A percentile compares a stretch with the other conserved stretches of the same genome.
phyloP scores from a whole-genome alignment of 345 rosid species.

The Boechera divaricarpa region DNA sequence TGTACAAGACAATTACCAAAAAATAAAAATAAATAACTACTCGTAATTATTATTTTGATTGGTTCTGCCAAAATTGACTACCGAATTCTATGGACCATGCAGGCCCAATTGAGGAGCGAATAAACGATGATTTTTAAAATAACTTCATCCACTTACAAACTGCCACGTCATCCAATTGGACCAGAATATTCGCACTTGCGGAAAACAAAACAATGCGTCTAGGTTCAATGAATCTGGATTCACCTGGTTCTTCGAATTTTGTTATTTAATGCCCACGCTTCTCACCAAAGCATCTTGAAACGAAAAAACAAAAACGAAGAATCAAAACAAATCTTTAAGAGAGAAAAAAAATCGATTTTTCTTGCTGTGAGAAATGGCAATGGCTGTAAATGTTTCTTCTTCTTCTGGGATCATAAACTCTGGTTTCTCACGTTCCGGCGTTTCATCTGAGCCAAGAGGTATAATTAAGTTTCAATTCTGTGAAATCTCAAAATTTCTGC shows the following conservation, averaged over 20 bases:
- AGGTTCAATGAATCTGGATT: constrained; percentile 50
- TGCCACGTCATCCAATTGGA: constrained; percentile 26
- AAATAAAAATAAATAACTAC: too few relatives aligned
- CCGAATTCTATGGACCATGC: not conserved
- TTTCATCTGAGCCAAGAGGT: constrained; percentile 56
- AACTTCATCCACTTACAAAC: constrained; percentile 11
- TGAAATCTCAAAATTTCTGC: not conserved
- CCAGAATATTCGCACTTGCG: constrained; percentile 19
- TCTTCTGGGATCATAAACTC: constrained; percentile 42
- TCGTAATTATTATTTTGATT: too few relatives aligned
- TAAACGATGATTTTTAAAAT: constrained; percentile 1
- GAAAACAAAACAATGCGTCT: constrained; percentile 25
- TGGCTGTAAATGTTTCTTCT: constrained; percentile 47
- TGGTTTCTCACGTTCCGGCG: constrained; percentile 39
- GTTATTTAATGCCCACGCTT: constrained; percentile 26
- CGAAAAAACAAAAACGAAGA: not conserved
- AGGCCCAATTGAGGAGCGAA: constrained; percentile 7
- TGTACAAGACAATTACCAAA: too few relatives aligned
- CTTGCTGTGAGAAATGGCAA: constrained; percentile 47
- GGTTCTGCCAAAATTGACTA: constrained; percentile 37
- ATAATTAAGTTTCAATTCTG: not conserved
- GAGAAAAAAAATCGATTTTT: not conserved
- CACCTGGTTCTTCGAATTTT: constrained; percentile 2
- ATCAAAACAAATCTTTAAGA: not conserved
- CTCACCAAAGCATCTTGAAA: constrained; percentile 1